These are phyloP conservation scores for Verticillium dahliae DNA, from an alignment of 2,329 filamentous ascomycete species.

Conservation along the genomic window DNA sequence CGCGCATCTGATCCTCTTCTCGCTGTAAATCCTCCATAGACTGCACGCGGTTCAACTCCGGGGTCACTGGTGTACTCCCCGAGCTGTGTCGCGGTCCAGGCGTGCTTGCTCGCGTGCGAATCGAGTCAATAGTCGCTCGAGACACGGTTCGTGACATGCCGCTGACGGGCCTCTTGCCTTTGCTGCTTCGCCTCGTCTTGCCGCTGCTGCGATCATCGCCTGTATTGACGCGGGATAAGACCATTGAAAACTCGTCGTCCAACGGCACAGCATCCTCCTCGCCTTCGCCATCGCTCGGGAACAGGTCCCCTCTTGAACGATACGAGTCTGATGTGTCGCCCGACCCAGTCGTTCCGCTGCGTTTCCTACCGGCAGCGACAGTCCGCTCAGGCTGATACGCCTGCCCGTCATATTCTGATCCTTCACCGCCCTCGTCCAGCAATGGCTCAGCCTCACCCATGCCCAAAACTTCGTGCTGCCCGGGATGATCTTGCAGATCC, in stretches of 20 bases:
- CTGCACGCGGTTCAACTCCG: conserved; percentile 29
- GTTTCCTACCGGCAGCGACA: conserved; percentile 42
- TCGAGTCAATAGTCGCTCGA: conserved; percentile 49
- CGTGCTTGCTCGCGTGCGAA: conserved; percentile 21
- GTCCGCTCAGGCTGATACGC: conserved; percentile 14
- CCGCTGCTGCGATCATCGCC: conserved; percentile 62
- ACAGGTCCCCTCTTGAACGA: conserved; percentile 82
- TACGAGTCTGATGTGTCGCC: conserved; percentile 79
- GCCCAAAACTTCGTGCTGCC: conserved; percentile 34
- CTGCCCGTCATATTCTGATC: conserved; percentile 13
- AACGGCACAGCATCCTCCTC: conserved; percentile 91
- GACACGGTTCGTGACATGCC: conserved; percentile 46
- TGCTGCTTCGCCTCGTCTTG: conserved; percentile 45
- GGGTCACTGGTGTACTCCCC: conserved; percentile 21
- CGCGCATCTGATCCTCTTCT: conserved; percentile 45
- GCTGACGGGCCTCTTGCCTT: conserved; percentile 46
- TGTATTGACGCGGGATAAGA: conserved; percentile 61
- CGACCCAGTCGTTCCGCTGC: conserved; percentile 75
- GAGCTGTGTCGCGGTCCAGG: conserved; percentile 15
- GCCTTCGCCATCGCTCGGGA: conserved; percentile 78
- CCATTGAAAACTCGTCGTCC: conserved; percentile 86
- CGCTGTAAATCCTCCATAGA: conserved; percentile 45
- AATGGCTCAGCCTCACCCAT: conserved; percentile 62
- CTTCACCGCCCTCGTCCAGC: conserved; percentile 30
- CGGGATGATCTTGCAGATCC: conserved; percentile 81